phyloP scores from a whole-genome alignment of 257 asterid species.

The Petrea volubilis region DNA sequence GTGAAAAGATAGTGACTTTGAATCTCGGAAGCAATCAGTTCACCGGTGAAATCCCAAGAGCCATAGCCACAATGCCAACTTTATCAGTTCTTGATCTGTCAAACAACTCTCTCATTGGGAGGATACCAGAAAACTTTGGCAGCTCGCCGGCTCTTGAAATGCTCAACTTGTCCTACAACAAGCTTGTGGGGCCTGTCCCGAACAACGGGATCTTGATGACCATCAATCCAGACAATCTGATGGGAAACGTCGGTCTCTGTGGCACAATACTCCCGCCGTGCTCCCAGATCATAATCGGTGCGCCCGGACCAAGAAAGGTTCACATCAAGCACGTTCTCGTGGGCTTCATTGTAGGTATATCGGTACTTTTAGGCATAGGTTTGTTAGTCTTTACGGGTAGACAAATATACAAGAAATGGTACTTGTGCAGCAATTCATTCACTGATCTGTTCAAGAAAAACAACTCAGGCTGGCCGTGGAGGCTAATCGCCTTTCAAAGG shows the following conservation, averaged over 20 bases:
- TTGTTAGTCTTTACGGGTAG: slow-evolving; percentile 38
- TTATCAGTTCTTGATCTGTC: slow-evolving; percentile 68
- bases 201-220: slow-evolving; percentile 57
- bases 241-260: slow-evolving; percentile 71
- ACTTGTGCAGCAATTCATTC: slow-evolving; percentile 53
- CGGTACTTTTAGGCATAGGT: slow-evolving; percentile 38
- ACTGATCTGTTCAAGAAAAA: slow-evolving; percentile 50
- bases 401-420: slow-evolving; percentile 59
- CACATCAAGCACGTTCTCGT: slow-evolving; percentile 44
- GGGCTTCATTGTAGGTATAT: slow-evolving; percentile 51
- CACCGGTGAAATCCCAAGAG: slow-evolving; percentile 63
- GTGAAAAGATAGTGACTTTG: slow-evolving; percentile 54
- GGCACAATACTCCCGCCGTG: slow-evolving; percentile 75
- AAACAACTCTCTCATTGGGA: slow-evolving; percentile 62
- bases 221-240: slow-evolving; percentile 57
- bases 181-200: slow-evolving; percentile 76
- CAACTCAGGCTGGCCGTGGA: slow-evolving; percentile 77
- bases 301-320: slow-evolving; percentile 30
- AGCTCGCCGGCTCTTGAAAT: slow-evolving; percentile 72
- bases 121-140: slow-evolving; percentile 62
- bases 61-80: slow-evolving; percentile 62
- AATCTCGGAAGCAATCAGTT: slow-evolving; percentile 55
- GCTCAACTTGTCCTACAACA: slow-evolving; percentile 64
- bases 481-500: slow-evolving; percentile 78
- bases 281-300: slow-evolving; percentile 24